Base-by-base conservation (phyloP, 2,329 filamentous ascomycete genomes). In the Hypoxylon sp. region DNA sequence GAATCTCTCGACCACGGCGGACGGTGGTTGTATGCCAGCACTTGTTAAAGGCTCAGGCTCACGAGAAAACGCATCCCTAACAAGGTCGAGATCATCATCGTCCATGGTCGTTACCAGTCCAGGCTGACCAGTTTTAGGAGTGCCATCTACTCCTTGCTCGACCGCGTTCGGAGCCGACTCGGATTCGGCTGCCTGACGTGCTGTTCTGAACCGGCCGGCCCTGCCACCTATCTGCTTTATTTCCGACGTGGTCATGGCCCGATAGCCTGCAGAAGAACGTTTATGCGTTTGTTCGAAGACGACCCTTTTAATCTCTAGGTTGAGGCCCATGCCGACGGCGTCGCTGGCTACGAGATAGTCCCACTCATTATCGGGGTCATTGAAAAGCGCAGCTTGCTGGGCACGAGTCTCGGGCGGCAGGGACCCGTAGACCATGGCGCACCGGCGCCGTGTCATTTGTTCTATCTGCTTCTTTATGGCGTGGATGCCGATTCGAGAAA, bases 311-410 rank as follows among this genome's bases (percentile, higher is more conserved):
- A 97, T 92, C 75, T 87, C 92, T 73, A 99, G 77, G 70, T 99
- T 99, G 18, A 99, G 79, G 1, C 96, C 95, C 94, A 99, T 98
- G 31, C 95, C 95, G 61, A 99, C 94, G 42, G 95, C 95, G 75
- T 97, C 92, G 67, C 92, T 97, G 7, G 96, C 95, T 21, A 95
- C 93, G 4, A 99, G 80, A 67, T 88, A 96, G 72, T 99, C 95
- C 71, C 97, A 99, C 58, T 97, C 93, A 72, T 96, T 99, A 71
- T 96, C 76, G 0, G 92, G 93, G 63, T 98, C 91, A 70, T 99
- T 99, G 81, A 99, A 99, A 0, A 98, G 80, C 13, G 87, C 86
- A 0, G 95, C 95, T 76, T 99, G 95, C 70, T 94, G 88, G 2
- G 92, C 92, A 60, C 95, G 86, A 35, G 94, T 97, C 73, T 99